phyloP scores from a whole-genome alignment of 495 filamentous ascomycete species.

The Aspergillus nidulans region DNA sequence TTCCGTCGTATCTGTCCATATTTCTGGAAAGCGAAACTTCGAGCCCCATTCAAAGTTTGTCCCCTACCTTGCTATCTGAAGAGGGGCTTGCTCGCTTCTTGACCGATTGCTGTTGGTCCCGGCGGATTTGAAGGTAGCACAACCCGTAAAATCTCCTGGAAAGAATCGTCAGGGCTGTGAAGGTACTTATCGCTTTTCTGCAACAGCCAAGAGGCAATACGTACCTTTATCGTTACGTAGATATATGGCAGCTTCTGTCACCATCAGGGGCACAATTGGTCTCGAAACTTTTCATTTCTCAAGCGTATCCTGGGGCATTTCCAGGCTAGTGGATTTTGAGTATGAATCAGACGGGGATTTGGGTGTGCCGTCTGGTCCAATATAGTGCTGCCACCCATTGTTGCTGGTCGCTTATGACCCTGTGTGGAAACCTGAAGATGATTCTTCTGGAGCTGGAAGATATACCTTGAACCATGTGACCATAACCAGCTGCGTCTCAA shows the following conservation, averaged over 20 bases:
- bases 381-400: neutral
- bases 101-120: neutral
- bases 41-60: neutral
- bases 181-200: neutral
- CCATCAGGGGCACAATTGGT: neutral
- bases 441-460: neutral
- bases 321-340: neutral
- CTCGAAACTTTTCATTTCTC: neutral
- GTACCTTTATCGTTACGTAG: neutral
- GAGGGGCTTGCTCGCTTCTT: neutral
- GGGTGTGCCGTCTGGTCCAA: neutral
- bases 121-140: neutral
- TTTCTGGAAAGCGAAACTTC: constrained; percentile 5
- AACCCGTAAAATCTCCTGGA: neutral
- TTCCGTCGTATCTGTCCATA: neutral
- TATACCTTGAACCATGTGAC: neutral
- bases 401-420: neutral
- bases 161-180: neutral
- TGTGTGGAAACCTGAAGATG: neutral
- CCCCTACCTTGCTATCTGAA: neutral
- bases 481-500: neutral
- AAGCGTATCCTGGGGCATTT: neutral
- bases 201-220: neutral
- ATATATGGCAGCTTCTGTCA: neutral
- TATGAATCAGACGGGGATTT: neutral